A percentile compares a stretch with the other conserved stretches of the same genome.
Evolutionary conservation across 2,329 filamentous ascomycete genomes (phyloP).

Genomic region (Cercospora sp.): DNA sequence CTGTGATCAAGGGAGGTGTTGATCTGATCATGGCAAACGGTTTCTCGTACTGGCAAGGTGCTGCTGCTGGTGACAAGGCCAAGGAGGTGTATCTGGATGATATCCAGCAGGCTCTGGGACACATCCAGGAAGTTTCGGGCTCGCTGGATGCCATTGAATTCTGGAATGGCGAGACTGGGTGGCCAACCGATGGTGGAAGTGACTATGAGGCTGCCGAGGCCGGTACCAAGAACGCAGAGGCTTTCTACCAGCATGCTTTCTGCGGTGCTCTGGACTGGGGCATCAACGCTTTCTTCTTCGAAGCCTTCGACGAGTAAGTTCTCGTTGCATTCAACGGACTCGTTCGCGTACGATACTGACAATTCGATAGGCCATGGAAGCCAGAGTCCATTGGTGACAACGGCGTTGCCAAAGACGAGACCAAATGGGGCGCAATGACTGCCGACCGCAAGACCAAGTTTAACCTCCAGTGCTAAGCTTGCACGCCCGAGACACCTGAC

Average conservation of each 20-base stretch:
- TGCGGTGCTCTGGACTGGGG: constrained; percentile 66
- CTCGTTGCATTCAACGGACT: not conserved
- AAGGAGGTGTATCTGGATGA: constrained; percentile 66
- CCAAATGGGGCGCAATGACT: constrained; percentile 68
- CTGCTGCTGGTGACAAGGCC: constrained; percentile 50
- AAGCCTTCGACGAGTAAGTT: constrained; percentile 65
- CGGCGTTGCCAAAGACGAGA: constrained; percentile 61
- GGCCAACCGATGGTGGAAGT: constrained; percentile 62
- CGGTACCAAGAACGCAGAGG: constrained; percentile 57
- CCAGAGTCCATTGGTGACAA: constrained; percentile 63
- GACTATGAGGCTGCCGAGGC: constrained; percentile 64
- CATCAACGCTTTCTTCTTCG: constrained; percentile 70
- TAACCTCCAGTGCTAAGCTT: constrained; percentile 25
- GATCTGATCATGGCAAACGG: constrained; percentile 66
- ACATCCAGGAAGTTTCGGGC: constrained; percentile 61
- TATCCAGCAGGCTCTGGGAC: constrained; percentile 62
- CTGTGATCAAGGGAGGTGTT: constrained; percentile 60
- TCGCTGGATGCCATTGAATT: constrained; percentile 59
- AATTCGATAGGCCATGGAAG: constrained; percentile 56
- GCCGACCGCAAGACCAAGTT: constrained; percentile 35
- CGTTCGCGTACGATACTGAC: constrained; percentile 5
- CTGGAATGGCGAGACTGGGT: constrained; percentile 69
- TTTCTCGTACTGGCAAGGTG: constrained; percentile 71
- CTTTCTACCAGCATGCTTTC: constrained; percentile 62
- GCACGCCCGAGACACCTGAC: not conserved